A percentile compares a stretch with the other conserved stretches of the same genome.
These are phyloP conservation scores for Linnemannia hyalina DNA, from an alignment of 192 early-diverging fungal species.

Conservation along the genomic window DNA sequence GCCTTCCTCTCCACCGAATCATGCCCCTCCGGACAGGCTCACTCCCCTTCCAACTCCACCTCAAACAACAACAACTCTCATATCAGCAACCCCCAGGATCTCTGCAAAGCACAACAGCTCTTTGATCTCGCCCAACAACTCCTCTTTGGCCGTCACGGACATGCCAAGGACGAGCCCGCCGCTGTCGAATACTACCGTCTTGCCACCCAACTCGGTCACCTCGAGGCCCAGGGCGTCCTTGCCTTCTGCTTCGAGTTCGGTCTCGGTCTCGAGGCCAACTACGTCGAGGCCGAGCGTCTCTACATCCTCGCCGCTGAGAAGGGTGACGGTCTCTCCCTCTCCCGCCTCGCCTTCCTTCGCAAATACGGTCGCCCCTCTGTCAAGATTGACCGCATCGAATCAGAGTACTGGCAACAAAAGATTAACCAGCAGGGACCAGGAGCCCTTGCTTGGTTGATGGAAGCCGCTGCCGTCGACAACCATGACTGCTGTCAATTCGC, in stretches of 20 bases:
- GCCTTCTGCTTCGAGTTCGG: slow-evolving; percentile 81
- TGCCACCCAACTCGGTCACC: slow-evolving; percentile 64
- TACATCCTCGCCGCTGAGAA: slow-evolving; percentile 71
- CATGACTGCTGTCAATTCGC: slow-evolving; percentile 72
- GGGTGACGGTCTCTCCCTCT: slow-evolving; percentile 66
- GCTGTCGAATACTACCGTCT: slow-evolving; percentile 69
- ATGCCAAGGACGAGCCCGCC: slow-evolving; percentile 54
- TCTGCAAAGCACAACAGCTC: slow-evolving; percentile 25
- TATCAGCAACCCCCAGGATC: slow-evolving; percentile 11
- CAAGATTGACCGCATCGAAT: slow-evolving; percentile 82
- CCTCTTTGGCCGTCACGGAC: slow-evolving; percentile 68
- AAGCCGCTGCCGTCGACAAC: slow-evolving; percentile 68
- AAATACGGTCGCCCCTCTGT: slow-evolving; percentile 86
- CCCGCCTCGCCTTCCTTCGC: slow-evolving; percentile 77
- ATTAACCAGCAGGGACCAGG: slow-evolving; percentile 67
- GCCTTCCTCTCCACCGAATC: slow-evolving; percentile 14
- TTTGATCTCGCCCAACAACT: slow-evolving; percentile 49
- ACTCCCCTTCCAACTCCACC: background rate
- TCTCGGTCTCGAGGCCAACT: slow-evolving; percentile 71
- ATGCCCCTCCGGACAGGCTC: background rate
- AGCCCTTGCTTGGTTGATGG: slow-evolving; percentile 75
- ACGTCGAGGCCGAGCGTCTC: slow-evolving; percentile 71
- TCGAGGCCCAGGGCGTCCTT: slow-evolving; percentile 68
- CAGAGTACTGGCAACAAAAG: slow-evolving; percentile 79
- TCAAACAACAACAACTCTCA: background rate